Conservation (phyloP, 192 early-diverging fungal genomes). For the Glomus cerebriforme region DNA sequence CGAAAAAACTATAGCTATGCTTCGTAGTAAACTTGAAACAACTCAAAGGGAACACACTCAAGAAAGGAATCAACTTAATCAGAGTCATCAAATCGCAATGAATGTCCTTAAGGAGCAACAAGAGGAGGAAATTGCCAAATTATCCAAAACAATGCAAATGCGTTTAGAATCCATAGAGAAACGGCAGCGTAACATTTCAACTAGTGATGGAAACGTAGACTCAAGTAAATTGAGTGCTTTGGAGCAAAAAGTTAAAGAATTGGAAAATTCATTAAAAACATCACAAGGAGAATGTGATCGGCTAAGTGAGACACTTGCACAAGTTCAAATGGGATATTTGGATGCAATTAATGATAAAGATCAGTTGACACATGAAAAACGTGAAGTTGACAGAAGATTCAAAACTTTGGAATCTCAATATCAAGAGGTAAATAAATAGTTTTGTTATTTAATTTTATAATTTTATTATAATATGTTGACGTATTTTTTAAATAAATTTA, state of each 20-base stretch:
- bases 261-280: not conserved
- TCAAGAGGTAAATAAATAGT: slow-evolving; percentile 2
- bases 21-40: not conserved
- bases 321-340: slow-evolving; percentile 2
- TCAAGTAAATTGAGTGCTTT: not conserved
- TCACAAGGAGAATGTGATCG: not conserved
- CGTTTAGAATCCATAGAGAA: not conserved
- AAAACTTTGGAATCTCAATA: not conserved
- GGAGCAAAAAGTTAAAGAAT: not conserved
- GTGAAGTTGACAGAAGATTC: not conserved
- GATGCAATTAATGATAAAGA: slow-evolving; percentile 24
- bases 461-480: not conserved
- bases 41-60: not conserved
- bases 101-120: not conserved
- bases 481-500: not conserved
- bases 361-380: slow-evolving; percentile 4
- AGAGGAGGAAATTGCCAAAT: not conserved
- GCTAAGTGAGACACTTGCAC: slow-evolving; percentile 3
- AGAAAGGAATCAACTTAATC: slow-evolving; percentile 6
- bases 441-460: not conserved
- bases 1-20: not conserved
- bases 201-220: not conserved
- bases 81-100: not conserved
- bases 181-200: not conserved
- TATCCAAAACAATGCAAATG: not conserved